A percentile compares a stretch with the other conserved stretches of the same genome.
These are phyloP conservation scores for Plasmodium malariae DNA, from an alignment of 169 alveolate species.

Conservation along the genomic window DNA sequence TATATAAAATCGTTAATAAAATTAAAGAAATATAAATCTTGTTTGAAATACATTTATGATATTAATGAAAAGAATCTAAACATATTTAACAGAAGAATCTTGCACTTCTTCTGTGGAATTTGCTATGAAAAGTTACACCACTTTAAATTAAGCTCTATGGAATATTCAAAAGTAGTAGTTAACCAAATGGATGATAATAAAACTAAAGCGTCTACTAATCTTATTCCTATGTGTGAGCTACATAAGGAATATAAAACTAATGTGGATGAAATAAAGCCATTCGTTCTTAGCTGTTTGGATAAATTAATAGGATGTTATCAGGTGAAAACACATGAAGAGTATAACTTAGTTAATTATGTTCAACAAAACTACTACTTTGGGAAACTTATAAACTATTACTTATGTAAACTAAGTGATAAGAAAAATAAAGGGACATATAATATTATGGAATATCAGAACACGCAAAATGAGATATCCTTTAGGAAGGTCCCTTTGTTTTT, in stretches of 20 bases:
- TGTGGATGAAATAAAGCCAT: slow-evolving; percentile 19
- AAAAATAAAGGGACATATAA: neutral
- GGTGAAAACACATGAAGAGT: slow-evolving; percentile 32
- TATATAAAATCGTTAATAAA: slow-evolving; percentile 31
- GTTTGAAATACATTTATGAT: slow-evolving; percentile 18
- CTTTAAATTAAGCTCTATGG: slow-evolving; percentile 24
- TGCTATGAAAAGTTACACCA: slow-evolving; percentile 31
- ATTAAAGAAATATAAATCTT: slow-evolving; percentile 26
- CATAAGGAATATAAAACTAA: neutral
- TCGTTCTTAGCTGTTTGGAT: slow-evolving; percentile 35
- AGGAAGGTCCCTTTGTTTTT: too few relatives aligned
- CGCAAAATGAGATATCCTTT: slow-evolving; percentile 14
- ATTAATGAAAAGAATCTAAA: neutral
- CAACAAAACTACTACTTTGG: slow-evolving; percentile 4
- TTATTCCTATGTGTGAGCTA: neutral
- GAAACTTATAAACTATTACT: slow-evolving; percentile 20
- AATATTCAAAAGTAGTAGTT: slow-evolving; percentile 41
- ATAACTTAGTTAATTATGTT: slow-evolving; percentile 4
- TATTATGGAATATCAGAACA: neutral
- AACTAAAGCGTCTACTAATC: neutral
- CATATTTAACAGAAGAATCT: neutral
- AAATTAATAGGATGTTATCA: slow-evolving; percentile 45
- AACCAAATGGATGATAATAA: neutral
- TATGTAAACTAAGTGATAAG: slow-evolving; percentile 4
- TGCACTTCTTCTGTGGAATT: slow-evolving; percentile 7